phyloP scores from a whole-genome alignment of 106 monocot genomes.

The Dioscorea zingiberensis region DNA sequence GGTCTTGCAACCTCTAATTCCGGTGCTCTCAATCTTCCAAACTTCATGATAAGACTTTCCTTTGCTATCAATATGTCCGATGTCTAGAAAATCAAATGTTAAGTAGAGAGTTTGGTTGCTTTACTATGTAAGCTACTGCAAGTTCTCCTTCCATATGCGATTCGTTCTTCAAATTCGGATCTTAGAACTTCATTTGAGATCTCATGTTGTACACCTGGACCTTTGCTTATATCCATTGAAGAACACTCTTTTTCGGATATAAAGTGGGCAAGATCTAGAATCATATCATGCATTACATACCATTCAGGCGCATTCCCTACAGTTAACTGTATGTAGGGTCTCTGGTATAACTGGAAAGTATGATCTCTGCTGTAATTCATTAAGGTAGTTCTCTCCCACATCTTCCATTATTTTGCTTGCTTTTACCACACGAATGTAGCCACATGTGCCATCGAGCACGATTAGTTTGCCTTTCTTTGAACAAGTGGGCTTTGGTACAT shows the following conservation, averaged over 20 bases:
- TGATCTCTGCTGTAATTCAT: conserved; percentile 18
- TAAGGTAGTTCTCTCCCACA: conserved; percentile 13
- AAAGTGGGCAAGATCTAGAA: conserved; percentile 10
- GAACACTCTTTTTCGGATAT: conserved; percentile 5
- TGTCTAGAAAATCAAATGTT: no score
- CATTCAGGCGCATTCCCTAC: no score
- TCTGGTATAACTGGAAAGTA: conserved; percentile 7
- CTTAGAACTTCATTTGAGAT: no score
- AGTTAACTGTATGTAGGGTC: neutral
- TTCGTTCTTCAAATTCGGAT: no score
- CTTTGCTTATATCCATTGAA: neutral
- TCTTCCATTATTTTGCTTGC: conserved; percentile 14
- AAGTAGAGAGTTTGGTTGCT: no score
- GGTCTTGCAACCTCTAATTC: no score
- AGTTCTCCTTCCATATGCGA: no score
- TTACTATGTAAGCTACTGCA: no score
- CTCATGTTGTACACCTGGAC: no score
- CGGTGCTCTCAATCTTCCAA: no score
- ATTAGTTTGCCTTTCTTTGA: conserved; percentile 8
- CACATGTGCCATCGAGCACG: conserved; percentile 30
- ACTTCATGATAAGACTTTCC: no score
- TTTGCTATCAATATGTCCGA: no score
- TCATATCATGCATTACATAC: conserved; percentile 12
- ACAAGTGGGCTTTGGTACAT: conserved; percentile 19
- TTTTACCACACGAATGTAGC: conserved; percentile 4